Percentiles rank a stretch among this genome's conserved stretches.
Conservation (phyloP, 192 early-diverging fungal species). For the Mortierella hygrophila region DNA sequence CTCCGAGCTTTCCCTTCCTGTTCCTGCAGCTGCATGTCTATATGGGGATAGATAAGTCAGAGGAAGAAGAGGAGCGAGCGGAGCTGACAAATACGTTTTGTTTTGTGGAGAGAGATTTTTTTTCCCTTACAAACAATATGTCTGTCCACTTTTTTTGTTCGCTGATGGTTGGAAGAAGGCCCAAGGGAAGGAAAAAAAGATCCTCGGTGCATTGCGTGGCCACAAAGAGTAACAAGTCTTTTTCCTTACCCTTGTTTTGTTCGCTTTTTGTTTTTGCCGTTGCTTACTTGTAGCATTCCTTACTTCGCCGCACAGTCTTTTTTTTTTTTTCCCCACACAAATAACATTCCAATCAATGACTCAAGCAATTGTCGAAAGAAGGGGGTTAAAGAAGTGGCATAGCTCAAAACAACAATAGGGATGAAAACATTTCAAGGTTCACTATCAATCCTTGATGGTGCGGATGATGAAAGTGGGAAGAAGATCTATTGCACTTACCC, state of each 20-base stretch:
- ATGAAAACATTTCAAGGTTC: neutral
- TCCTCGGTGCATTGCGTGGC: neutral
- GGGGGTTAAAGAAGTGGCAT: no score
- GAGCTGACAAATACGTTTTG: neutral
- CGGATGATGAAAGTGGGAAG: neutral
- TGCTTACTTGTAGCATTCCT: neutral
- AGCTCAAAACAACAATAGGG: neutral
- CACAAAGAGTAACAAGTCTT: neutral
- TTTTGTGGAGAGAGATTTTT: neutral
- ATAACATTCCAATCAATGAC: neutral
- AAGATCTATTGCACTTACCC: neutral
- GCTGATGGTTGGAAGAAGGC: neutral
- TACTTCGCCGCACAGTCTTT: neutral
- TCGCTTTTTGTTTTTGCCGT: neutral
- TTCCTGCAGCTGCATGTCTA: neutral
- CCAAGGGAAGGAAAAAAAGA: neutral
- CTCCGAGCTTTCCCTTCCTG: neutral
- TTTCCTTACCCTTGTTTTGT: neutral
- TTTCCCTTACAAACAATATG: neutral
- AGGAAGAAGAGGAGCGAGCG: neutral
- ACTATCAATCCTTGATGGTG: neutral
- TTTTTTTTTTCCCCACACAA: neutral
- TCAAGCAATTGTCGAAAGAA: no score
- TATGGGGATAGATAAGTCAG: neutral
- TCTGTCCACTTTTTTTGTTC: neutral